Base-by-base conservation (phyloP, 768 basidiomycete species). In the Tulasnella sp. region DNA sequence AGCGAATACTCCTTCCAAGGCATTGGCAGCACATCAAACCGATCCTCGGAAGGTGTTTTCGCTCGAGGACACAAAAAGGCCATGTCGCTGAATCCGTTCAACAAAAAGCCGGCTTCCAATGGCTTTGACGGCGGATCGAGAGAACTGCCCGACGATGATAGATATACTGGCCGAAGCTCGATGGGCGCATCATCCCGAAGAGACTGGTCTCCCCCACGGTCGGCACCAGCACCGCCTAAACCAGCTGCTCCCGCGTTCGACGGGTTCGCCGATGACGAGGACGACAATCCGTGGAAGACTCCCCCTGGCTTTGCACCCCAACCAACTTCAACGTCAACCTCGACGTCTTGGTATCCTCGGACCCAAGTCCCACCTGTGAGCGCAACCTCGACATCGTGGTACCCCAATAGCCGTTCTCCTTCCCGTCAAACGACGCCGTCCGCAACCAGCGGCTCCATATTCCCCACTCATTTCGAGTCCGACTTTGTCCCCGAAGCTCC, bases 401-500 rank as follows among this genome's bases (percentile, higher is more conserved):
- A 69, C 64, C 64, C 64, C 31, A 69, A 75, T 16, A 75, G 48
- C 74, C 74, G 74, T 41, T 40, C 74, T 28, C 34, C 58, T 3
- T 60, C 77, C 20, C 60, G 48, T 6, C 31, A 48, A 8, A 78
- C 77, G 12, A 77, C 74, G 40, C 64, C 64, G 11, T 69, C 64
- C 2, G 64, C 64, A 34, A 69, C 64, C 20, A 69, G 64, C 64
- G 64, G 64, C 28, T 46, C 80, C 16, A 31, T 50, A 14, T 81
- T 81, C 58, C 40, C 69, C 20, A 80, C 72, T n/a, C 72, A 81
- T 37, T 81, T 81, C 41, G 81, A 81, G 40, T 81, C 81, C 69
- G 81, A 81, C 72, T 81, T 75, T 58, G 80, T 48, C 31, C 64
- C 72, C 14, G 31, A 37, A 24, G 74, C 44, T 41, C 79, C 72